phyloP scores from a whole-genome alignment of 2,329 filamentous ascomycete genomes.

The Dactylellina leptospora region DNA sequence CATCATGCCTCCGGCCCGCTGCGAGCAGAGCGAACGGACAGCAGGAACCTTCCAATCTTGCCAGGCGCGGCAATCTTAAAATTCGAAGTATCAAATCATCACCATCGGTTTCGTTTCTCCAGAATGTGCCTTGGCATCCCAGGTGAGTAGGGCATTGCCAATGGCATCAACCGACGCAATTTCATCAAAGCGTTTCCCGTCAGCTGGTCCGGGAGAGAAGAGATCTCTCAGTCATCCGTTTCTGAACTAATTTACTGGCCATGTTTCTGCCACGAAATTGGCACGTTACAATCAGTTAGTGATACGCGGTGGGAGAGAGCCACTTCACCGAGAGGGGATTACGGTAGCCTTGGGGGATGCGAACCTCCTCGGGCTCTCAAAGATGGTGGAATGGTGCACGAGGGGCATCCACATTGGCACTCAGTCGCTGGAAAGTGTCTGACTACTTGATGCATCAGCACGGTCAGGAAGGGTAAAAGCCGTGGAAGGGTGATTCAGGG shows the following conservation, averaged over 20 bases:
- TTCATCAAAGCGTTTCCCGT: conserved; percentile 28
- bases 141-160: conserved; percentile 17
- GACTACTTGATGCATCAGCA: background rate
- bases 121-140: conserved; percentile 9
- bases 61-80: conserved; percentile 30
- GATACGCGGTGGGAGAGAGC: background rate
- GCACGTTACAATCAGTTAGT: conserved; percentile 14
- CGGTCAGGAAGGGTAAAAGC: background rate
- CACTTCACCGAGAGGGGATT: background rate
- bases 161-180: conserved; percentile 41
- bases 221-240: conserved; percentile 20
- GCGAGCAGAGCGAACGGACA: background rate
- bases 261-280: conserved; percentile 33
- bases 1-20: conserved; percentile 5
- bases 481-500: conserved; percentile 31
- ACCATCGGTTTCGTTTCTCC: conserved; percentile 1
- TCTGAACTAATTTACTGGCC: conserved; percentile 30
- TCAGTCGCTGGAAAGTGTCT: background rate
- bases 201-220: conserved; percentile 3
- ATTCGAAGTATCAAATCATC: background rate
- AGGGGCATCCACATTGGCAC: background rate
- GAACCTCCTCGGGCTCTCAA: background rate
- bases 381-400: background rate
- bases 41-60: conserved; percentile 16
- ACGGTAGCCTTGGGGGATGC: background rate